Conservation (phyloP, 345 rosid genomes). For the Aquilaria sinensis region DNA sequence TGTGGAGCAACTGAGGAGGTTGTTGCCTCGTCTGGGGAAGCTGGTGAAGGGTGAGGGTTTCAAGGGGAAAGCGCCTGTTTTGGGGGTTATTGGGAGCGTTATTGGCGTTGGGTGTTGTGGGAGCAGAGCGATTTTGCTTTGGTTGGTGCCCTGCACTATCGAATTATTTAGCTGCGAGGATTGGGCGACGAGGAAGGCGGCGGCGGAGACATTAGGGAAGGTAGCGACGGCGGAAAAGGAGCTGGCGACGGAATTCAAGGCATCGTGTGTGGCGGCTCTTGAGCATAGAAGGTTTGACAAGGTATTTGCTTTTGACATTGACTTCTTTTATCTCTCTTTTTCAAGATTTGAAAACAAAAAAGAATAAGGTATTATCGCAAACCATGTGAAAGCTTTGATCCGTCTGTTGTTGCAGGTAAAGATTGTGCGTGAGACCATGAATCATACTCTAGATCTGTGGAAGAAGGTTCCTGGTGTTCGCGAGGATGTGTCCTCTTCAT, state of each 20-base stretch:
- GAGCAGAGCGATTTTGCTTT: constrained; percentile 48
- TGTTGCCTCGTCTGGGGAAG: constrained; percentile 68
- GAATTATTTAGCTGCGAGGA: constrained; percentile 69
- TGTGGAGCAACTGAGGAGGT: constrained; percentile 48
- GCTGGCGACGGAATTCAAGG: constrained; percentile 47
- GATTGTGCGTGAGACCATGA: constrained; percentile 88
- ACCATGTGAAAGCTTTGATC: constrained; percentile 1
- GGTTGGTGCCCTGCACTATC: constrained; percentile 53
- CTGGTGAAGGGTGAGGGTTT: constrained; percentile 59
- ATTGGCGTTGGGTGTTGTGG: constrained; percentile 51
- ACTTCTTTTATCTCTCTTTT: not conserved
- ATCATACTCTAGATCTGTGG: constrained; percentile 67
- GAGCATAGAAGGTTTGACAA: constrained; percentile 78
- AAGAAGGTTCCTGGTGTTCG: constrained; percentile 48
- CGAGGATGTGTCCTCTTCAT: constrained; percentile 31
- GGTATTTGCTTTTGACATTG: constrained; percentile 28
- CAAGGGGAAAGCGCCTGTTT: constrained; percentile 64
- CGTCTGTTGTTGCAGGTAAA: constrained; percentile 47
- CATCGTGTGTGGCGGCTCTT: constrained; percentile 38
- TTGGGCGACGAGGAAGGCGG: constrained; percentile 87
- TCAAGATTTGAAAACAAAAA: not conserved
- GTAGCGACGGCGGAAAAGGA: constrained; percentile 56
- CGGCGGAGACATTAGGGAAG: constrained; percentile 77
- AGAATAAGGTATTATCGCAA: not conserved
- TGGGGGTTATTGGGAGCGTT: constrained; percentile 61